phyloP scores from a whole-genome alignment of 2,329 filamentous ascomycete genomes.

The Fusarium sp. region DNA sequence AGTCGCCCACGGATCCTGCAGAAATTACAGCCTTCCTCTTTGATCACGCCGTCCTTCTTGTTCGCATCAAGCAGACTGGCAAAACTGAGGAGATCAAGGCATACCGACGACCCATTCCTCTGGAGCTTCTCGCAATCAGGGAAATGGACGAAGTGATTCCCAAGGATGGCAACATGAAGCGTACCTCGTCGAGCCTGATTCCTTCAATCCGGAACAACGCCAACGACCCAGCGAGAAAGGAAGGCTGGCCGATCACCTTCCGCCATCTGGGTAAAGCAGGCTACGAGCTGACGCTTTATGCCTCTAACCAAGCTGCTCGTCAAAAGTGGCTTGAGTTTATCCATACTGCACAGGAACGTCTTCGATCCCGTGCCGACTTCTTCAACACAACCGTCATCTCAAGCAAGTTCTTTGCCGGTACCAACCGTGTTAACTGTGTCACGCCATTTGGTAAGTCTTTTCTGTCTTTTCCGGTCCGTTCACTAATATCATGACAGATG shows the following conservation, averaged over 20 bases:
- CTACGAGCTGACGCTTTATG: conserved; percentile 90
- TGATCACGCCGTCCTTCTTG: conserved; percentile 92
- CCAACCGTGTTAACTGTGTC: conserved; percentile 92
- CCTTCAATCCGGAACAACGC: conserved; percentile 59
- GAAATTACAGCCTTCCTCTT: conserved; percentile 97
- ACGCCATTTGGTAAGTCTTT: conserved; percentile 79
- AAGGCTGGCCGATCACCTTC: conserved; percentile 95
- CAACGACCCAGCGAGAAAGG: conserved; percentile 66
- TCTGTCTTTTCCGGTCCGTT: conserved; percentile 1
- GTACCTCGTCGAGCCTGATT: conserved; percentile 86
- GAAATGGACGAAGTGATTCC: conserved; percentile 98
- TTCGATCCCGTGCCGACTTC: conserved; percentile 88
- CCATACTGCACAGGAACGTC: conserved; percentile 84
- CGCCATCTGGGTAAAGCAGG: conserved; percentile 94
- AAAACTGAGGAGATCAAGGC: conserved; percentile 96
- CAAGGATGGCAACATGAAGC: conserved; percentile 78
- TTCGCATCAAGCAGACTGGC: conserved; percentile 88
- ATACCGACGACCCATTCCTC: conserved; percentile 89
- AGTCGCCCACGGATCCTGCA: conserved; percentile 83
- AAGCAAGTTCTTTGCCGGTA: conserved; percentile 65
- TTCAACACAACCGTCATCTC: conserved; percentile 77
- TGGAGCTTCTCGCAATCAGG: conserved; percentile 90
- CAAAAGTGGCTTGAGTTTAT: conserved; percentile 99
- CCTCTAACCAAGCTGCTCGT: conserved; percentile 82
- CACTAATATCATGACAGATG: conserved; percentile 65